Percentiles rank a stretch among this genome's conserved stretches.
These are phyloP conservation scores for Citrullus mucosospermus DNA, from an alignment of 306 rosid species.

Conservation along the genomic window DNA sequence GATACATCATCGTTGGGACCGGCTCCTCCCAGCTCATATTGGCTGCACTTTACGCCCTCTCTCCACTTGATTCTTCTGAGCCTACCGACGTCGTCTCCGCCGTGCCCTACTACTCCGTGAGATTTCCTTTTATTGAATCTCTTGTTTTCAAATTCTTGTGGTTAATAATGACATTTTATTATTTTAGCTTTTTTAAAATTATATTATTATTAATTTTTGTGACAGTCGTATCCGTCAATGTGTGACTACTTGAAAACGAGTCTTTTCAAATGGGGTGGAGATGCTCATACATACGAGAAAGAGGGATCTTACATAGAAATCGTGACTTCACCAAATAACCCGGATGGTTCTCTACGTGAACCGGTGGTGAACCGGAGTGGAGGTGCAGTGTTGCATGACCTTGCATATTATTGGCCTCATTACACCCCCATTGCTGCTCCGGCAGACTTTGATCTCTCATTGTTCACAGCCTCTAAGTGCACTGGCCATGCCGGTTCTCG, in stretches of 20 bases:
- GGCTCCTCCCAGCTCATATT: conserved; percentile 83
- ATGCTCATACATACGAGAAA: conserved; percentile 33
- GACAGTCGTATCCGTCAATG: conserved; percentile 47
- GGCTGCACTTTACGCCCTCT: conserved; percentile 73
- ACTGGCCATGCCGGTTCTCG: conserved; percentile 91
- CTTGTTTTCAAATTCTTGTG: not conserved
- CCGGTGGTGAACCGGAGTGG: conserved; percentile 42
- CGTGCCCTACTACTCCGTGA: conserved; percentile 69
- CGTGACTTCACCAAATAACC: conserved; percentile 86
- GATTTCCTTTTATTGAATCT: not conserved
- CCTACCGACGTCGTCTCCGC: conserved; percentile 55
- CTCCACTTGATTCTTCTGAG: conserved; percentile 28
- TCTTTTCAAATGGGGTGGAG: conserved; percentile 73
- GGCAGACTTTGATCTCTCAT: conserved; percentile 40
- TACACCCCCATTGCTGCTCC: conserved; percentile 65
- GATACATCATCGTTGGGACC: conserved; percentile 70
- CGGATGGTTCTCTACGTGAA: conserved; percentile 51
- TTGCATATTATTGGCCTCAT: conserved; percentile 96
- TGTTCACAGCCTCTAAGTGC: conserved; percentile 75
- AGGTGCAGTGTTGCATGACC: conserved; percentile 50
- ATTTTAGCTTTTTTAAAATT: no score
- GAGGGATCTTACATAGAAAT: conserved; percentile 65
- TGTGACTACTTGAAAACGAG: conserved; percentile 62
- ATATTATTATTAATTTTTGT: no score
- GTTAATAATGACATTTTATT: no score